phyloP scores from a whole-genome alignment of 2,329 filamentous ascomycete genomes.

The Fusarium miscanthi region DNA sequence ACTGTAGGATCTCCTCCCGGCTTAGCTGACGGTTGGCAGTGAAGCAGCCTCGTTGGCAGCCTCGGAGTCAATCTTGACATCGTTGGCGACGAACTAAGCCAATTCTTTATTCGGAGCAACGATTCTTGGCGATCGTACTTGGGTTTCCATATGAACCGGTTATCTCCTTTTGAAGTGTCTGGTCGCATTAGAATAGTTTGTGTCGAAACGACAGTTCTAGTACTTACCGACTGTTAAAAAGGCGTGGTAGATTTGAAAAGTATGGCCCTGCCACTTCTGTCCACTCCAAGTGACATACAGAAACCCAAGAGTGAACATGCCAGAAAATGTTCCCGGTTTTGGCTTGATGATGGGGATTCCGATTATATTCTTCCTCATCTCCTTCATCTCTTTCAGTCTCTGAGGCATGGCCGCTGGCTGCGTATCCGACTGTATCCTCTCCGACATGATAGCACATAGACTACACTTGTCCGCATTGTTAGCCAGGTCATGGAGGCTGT shows the following conservation, averaged over 20 bases:
- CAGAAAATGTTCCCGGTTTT: neutral
- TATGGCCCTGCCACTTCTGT: neutral
- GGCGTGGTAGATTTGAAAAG: neutral
- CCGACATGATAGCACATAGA: constrained; percentile 31
- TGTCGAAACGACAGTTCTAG: too few relatives aligned
- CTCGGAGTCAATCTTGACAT: neutral
- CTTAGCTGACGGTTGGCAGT: neutral
- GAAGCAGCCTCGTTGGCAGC: constrained; percentile 29
- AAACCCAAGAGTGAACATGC: constrained; percentile 16
- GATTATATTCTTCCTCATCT: neutral
- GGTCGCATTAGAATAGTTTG: neutral
- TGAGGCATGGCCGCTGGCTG: neutral
- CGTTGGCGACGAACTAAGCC: constrained; percentile 10
- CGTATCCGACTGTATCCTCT: constrained; percentile 6
- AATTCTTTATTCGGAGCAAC: constrained; percentile 12
- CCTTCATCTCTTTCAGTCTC: neutral
- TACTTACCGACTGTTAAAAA: constrained; percentile 21
- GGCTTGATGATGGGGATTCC: constrained; percentile 17
- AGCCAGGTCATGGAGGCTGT: constrained; percentile 6
- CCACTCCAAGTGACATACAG: neutral
- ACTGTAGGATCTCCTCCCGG: neutral
- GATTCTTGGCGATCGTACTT: constrained; percentile 22
- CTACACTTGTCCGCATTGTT: constrained; percentile 16
- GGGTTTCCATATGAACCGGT: constrained; percentile 14
- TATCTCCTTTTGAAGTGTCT: neutral